phyloP scores from a whole-genome alignment of 2,329 filamentous ascomycete genomes.

The Aspergillus arachidicola region DNA sequence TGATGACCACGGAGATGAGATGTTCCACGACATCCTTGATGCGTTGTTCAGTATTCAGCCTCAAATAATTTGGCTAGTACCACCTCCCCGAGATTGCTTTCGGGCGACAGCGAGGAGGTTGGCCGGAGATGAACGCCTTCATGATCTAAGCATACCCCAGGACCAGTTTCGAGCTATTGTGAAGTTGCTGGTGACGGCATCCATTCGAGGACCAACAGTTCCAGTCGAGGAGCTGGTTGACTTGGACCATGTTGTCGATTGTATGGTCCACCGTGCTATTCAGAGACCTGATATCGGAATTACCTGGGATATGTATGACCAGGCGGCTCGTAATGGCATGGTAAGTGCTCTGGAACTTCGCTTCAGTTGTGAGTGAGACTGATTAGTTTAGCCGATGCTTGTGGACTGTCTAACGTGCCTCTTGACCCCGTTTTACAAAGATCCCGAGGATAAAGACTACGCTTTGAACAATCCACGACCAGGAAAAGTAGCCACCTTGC shows the following conservation, averaged over 20 bases:
- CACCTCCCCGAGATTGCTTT: neutral
- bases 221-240: neutral
- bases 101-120: neutral
- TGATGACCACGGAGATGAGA: neutral
- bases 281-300: neutral
- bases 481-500: neutral
- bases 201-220: neutral
- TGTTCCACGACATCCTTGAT: neutral
- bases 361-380: neutral
- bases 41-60: neutral
- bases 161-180: neutral
- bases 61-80: neutral
- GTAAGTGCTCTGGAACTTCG: neutral
- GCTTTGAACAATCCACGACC: neutral
- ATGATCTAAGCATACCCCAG: neutral
- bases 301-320: neutral
- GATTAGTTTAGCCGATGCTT: neutral
- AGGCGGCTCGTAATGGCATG: neutral
- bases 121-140: neutral
- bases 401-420: neutral
- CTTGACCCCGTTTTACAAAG: neutral
- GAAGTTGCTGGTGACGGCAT: neutral
- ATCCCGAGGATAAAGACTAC: neutral
- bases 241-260: neutral
- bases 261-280: neutral